Evolutionary conservation across 768 basidiomycete genomes (phyloP).

Genomic region (Lenzites betulinus): DNA sequence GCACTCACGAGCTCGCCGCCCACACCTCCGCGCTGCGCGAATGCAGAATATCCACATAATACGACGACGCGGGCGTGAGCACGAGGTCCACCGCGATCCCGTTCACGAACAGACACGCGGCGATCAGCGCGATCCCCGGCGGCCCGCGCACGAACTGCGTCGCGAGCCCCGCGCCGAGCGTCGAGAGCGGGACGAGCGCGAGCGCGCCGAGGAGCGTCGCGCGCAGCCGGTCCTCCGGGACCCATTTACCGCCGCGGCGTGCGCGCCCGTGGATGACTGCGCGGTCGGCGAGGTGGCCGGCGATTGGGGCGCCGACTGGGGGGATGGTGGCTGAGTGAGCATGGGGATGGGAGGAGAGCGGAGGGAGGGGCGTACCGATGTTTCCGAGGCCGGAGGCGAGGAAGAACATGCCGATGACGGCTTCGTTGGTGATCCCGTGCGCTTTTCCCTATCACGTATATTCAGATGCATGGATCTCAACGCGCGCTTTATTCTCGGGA

Average conservation of each 20-base stretch:
- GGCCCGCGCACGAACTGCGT: conserved; percentile 51
- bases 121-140: conserved; percentile 50
- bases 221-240: conserved; percentile 69
- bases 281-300: conserved; percentile 60
- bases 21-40: conserved; percentile 62
- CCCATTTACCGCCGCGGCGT: conserved; percentile 56
- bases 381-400: conserved; percentile 62
- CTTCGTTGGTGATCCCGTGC: conserved; percentile 59
- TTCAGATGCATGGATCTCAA: neutral
- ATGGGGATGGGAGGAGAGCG: neutral
- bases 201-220: conserved; percentile 49
- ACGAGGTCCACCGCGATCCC: conserved; percentile 60
- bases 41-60: conserved; percentile 62
- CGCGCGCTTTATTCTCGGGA: neutral
- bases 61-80: conserved; percentile 56
- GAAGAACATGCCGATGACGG: conserved; percentile 60
- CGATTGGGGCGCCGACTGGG: conserved; percentile 60
- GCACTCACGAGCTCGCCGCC: conserved; percentile 55
- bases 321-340: neutral
- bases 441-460: conserved; percentile 51
- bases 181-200: conserved; percentile 55
- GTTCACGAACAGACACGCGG: conserved; percentile 62
- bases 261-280: conserved; percentile 51
- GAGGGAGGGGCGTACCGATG: conserved; percentile 43
- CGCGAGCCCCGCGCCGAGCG: conserved; percentile 49